Percentiles rank a stretch among this genome's conserved stretches.
phyloP scores from a whole-genome alignment of 805 yeast species.

The Nakazawaea populi region DNA sequence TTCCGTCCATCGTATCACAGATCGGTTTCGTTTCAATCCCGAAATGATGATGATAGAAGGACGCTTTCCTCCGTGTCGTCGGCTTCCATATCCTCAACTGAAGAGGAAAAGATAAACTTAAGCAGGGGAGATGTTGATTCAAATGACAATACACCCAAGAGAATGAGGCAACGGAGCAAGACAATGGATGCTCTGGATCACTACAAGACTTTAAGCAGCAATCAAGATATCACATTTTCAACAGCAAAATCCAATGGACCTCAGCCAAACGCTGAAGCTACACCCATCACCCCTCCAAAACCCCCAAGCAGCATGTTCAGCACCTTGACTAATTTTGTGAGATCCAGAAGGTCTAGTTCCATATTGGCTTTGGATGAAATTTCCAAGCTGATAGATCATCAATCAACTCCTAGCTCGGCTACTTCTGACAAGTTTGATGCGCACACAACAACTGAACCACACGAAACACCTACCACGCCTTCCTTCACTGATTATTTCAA shows the following conservation, averaged over 20 bases:
- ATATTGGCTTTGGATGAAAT: slow-evolving; percentile 11
- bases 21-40: slow-evolving; percentile 8
- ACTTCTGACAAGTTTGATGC: slow-evolving; percentile 4
- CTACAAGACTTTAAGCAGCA: slow-evolving; percentile 2
- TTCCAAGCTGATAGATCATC: neutral
- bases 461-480: neutral
- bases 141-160: slow-evolving; percentile 3
- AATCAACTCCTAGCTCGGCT: neutral
- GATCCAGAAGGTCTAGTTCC: slow-evolving; percentile 8
- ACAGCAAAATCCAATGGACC: neutral
- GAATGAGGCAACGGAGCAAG: slow-evolving; percentile 24
- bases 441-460: slow-evolving; percentile 3
- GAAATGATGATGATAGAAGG: neutral
- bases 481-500: slow-evolving; percentile 4
- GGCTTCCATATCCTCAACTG: neutral
- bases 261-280: neutral
- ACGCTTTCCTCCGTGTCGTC: slow-evolving; percentile 1
- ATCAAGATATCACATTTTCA: neutral
- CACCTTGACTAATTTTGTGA: slow-evolving; percentile 24
- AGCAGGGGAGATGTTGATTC: neutral
- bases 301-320: slow-evolving; percentile 18
- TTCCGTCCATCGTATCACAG: slow-evolving; percentile 6
- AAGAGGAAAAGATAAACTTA: neutral
- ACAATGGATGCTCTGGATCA: slow-evolving; percentile 23
- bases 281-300: slow-evolving; percentile 4